Evolutionary conservation across 2,329 filamentous ascomycete genomes (phyloP), one percentile per base, ranked within the genome.

Genomic region (Exophiala calicioides): DNA sequence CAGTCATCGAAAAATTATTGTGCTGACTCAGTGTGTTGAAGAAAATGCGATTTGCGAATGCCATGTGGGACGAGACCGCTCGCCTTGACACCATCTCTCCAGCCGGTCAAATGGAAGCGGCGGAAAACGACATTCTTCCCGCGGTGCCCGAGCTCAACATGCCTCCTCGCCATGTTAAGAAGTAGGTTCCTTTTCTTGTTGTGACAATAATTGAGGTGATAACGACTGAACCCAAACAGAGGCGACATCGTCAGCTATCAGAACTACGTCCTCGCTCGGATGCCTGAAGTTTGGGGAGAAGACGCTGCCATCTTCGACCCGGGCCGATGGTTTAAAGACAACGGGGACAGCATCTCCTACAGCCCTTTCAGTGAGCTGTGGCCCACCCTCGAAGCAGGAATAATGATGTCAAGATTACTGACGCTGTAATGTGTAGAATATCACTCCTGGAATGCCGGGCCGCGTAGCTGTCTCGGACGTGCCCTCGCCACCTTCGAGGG

Each of bases 161-260:
- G 30, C 47, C 42, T 36, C 41, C 42, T 29, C 47, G 47, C 20
- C 42, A 33, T n/a, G 33, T 50, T n/a, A 50, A 42, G 24, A 50
- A 42, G 47, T 50, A 39, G 32, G 26, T 3, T 26, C 10, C 3
- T 21, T 2, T 18, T 29, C 23, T 18, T 19, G 20, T 4, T 27
- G 4, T 37, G 24, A 6, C 8, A 10, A 9, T 35, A 34, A 10
- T 9, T 27, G 20, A 26, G 18, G 18, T 31, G 4, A 24, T 21
- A 15, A 13, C 33, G 26, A 38, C 19, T 27, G 18, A 37, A n/a
- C 8, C 13, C 13, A 9, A 8, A 27, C 16, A 50, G 46, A 34
- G 47, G 47, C 30, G 47, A 50, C 19, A 36, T 50, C 26, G 47
- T 50, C 10, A 45, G 41, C n/a, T 50, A 50, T 33, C 47, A 50